Percentiles rank a stretch among this genome's conserved stretches.
These are phyloP conservation scores for Metschnikowia henanensis DNA, from an alignment of 805 yeast genomes.

Conservation along the genomic window DNA sequence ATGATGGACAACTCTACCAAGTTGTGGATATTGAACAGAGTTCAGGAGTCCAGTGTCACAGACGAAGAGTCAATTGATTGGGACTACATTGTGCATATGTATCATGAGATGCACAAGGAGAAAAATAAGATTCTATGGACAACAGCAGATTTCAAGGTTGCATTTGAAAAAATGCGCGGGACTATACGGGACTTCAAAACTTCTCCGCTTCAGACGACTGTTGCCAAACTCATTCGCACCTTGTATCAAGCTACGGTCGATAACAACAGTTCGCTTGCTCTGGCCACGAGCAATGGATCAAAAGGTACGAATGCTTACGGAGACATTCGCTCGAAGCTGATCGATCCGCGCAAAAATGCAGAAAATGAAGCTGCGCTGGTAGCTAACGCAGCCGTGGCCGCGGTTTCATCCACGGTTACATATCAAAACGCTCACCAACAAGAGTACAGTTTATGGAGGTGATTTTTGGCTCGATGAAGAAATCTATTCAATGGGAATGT, in stretches of 20 bases:
- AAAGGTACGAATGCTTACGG: conserved; percentile 12
- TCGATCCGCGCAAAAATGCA: conserved; percentile 7
- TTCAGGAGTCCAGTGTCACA: conserved; percentile 27
- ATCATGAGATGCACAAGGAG: conserved; percentile 28
- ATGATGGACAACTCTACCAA: conserved; percentile 35
- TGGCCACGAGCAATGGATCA: neutral
- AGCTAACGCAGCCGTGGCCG: conserved; percentile 41
- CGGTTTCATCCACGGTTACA: conserved; percentile 30
- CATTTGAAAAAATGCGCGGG: conserved; percentile 59
- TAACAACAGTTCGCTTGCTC: neutral
- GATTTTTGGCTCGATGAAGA: too few relatives aligned
- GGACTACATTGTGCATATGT: conserved; percentile 31
- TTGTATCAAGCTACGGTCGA: conserved; percentile 7
- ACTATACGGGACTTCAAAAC: conserved; percentile 45
- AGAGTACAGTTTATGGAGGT: conserved; percentile 39
- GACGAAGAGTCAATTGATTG: conserved; percentile 34
- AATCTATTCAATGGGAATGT: too few relatives aligned
- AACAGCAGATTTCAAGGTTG: conserved; percentile 58
- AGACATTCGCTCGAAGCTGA: conserved; percentile 11
- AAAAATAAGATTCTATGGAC: conserved; percentile 42
- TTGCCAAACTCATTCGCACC: conserved; percentile 16
- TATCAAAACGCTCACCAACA: conserved; percentile 33
- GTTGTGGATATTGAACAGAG: conserved; percentile 37
- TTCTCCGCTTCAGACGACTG: conserved; percentile 14
- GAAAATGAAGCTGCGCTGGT: conserved; percentile 31